Base-by-base conservation (phyloP, 495 filamentous ascomycete genomes). In the Mytilinidion resinicola region DNA sequence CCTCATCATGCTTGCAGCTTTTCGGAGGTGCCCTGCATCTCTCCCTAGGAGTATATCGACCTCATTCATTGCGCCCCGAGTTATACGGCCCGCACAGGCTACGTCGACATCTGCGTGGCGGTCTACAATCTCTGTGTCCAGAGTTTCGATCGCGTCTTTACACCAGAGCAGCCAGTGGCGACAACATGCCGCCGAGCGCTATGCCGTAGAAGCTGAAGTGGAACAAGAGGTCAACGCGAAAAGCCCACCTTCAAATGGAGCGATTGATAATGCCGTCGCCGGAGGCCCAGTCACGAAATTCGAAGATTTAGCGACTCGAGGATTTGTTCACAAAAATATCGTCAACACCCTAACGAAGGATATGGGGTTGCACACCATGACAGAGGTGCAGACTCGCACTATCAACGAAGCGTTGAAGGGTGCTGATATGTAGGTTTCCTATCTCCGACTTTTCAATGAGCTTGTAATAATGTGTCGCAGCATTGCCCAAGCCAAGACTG, bases 331-430 rank as follows among this genome's bases (percentile, higher is more conserved):
- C 63, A 60, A 69, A 4, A 75, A 72, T 36, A 72, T 97, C 47
- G 78, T 96, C 55, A 59, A 77, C 7, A 83, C 85, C 43, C 82
- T 97, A 64, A 88, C 83, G 0, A 59, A 80, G 20, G 78, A 81
- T 17, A 93, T 96, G 87, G 73, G 77, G 3, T 80, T 95, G 63
- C 79, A 86, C 20, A 85, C 78, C 39, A 96, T 98, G 92, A 97
- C 93, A 3, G 82, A 91, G 9, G 91, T 98, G n/a, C 93, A 98
- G 66, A 77, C 81, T 35, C 70, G 83, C 70, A 95, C 95, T 3
- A 89, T 98, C 65, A 82, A 83, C 46, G 75, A 88, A 48, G 87
- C 82, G 53, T 73, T 98, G 42, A 77, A 82, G 57, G 95, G 93
- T 15, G 74, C 70, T 35, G 95, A 98, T 74, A 75, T 96, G 90